Base-by-base conservation (phyloP, 108 stramenopile genomes). In the Heterococcus sp. region DNA sequence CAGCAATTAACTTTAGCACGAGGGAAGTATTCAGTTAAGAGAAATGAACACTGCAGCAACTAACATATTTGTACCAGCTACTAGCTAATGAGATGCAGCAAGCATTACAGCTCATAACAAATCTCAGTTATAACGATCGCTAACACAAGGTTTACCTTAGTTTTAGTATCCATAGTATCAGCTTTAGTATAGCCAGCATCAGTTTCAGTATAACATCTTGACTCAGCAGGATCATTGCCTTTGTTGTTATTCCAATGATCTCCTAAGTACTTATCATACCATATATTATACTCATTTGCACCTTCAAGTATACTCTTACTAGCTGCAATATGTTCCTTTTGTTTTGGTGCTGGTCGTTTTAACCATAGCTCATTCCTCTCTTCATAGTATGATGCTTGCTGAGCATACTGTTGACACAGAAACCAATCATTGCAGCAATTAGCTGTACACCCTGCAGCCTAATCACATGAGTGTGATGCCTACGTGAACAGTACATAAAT, bases 261-360 rank as follows among this genome's bases (percentile, higher is more conserved):
- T 8, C 88, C 88, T n/a, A 64, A 11, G 69, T 70, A 88, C 73
- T 72, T 83, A 35, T 72, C 83, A 30, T 86, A 58, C 46, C 46
- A 58, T 58, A 58, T 58, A 21, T 58, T 58, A 21, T 58, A 58
- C 21, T 58, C 46, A 58, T 58, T 58, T 8, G 46, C 46, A 14
- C 46, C 46, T 21, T 58, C 46, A 8, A 58, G 21, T 21, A 21
- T 58, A 21, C 46, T 58, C 14, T 58, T 58, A 21, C 46, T 58
- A 21, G 46, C 21, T 21, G 8, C 46, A 58, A 58, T 58, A 21
- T 58, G 46, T 8, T 58, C 46, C 46, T 58, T 58, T 21, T 58
- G 46, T 21, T 58, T 58, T 8, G 21, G 14, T 21, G 46, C 46
- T 14, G 46, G 46, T 8, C 46, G 46, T 58, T 58, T 8, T 21